These are phyloP conservation scores for Ophiostoma ips DNA, from an alignment of 2,329 filamentous ascomycete species.

Conservation along the genomic window DNA sequence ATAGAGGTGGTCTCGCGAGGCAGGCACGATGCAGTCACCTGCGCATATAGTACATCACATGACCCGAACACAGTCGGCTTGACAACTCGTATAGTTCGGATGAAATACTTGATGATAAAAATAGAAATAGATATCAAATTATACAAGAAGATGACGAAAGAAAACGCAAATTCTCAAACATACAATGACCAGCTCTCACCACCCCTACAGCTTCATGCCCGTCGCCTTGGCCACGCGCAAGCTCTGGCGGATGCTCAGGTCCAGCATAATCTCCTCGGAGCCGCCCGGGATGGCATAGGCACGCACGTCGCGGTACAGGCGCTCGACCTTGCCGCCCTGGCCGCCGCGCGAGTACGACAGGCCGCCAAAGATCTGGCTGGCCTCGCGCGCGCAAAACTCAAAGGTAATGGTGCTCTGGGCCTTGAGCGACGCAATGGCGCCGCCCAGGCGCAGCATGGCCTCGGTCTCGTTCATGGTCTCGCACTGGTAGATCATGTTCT, in stretches of 20 bases:
- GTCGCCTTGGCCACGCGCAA: constrained; percentile 67
- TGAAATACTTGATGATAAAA: too few species aligned
- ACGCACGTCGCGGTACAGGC: constrained; percentile 85
- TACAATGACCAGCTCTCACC: background rate
- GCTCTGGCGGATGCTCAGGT: constrained; percentile 82
- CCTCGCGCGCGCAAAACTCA: constrained; percentile 94
- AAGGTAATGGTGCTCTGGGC: constrained; percentile 89
- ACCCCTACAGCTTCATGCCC: constrained; percentile 78
- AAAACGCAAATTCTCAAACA: background rate
- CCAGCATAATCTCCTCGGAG: constrained; percentile 96
- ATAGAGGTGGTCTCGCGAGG: background rate
- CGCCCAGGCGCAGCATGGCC: constrained; percentile 90
- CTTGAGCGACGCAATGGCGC: constrained; percentile 86
- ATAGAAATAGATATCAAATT: background rate
- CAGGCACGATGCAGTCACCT: background rate
- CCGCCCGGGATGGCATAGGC: constrained; percentile 95
- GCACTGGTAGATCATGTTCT: constrained; percentile 89
- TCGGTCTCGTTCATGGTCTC: constrained; percentile 85
- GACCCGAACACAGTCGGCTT: background rate
- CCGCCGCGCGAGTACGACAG: constrained; percentile 84
- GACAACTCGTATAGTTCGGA: background rate
- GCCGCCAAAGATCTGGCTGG: constrained; percentile 93
- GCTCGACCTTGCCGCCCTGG: constrained; percentile 89
- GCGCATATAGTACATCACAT: too few species aligned
- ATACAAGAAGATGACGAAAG: background rate